Evolutionary conservation across 169 alveolate genomes (phyloP), one percentile per base, ranked within the genome.

Genomic region (Perkinsus olseni): DNA sequence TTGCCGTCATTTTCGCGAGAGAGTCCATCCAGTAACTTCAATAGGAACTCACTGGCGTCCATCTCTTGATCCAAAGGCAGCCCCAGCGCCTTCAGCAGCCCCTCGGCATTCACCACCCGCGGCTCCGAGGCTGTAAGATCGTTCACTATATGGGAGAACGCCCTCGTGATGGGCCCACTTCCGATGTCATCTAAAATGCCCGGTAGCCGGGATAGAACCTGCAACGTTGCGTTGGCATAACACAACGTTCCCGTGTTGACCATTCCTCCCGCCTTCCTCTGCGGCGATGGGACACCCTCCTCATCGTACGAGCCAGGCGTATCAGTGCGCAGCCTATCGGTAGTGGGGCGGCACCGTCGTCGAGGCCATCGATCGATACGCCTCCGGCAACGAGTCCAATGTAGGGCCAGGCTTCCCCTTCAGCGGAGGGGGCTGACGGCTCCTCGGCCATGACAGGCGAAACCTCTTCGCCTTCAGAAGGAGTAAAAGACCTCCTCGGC

Each of bases 191-290:
- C 82, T 24, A 62, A 62, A 21, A 62, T 62, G 82, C 82, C 82
- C 82, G 82, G 82, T 28, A 62, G 34, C 82, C 82, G 82, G 82
- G 82, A 62, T 62, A 62, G 82, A 62, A 62, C 82, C 82, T 62
- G 82, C 31, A 62, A 28, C 82, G 82, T 62, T 24, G 82, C 82
- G 82, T 62, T 62, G 34, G 82, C 82, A 62, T 62, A 62, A 62
- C 82, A 62, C 31, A 62, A 24, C 82, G 82, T 62, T 28, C 82
- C 82, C 82, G 82, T 62, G 82, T 62, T 62, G 82, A 62, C 34
- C 82, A 62, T 62, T 28, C 82, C 82, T 62, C 82, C 82, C 13
- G 82, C 13, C 82, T 62, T 62, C 82, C 34, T 62, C 28, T 13
- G 31, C 13, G 82, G 62, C 62, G 62, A 45, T 17, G 62, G 62